phyloP scores from a whole-genome alignment of 1,284 basidiomycete species.

The Farysia itapuensis region DNA sequence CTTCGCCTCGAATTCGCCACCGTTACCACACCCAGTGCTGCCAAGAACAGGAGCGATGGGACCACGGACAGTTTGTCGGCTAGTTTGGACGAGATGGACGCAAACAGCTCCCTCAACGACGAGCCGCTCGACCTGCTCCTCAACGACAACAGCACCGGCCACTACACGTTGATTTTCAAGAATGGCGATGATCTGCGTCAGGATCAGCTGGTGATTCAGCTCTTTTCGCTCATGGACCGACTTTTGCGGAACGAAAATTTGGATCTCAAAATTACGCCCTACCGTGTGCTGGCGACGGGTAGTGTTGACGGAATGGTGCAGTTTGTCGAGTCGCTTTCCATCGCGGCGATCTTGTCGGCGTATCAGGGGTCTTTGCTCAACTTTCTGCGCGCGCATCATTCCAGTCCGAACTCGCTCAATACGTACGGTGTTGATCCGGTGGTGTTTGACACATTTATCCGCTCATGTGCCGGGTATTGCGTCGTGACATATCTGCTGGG shows the following conservation, averaged over 20 bases:
- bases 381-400: conserved; percentile 80
- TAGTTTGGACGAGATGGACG: conserved; percentile 14
- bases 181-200: conserved; percentile 98
- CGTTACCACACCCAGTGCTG: not conserved
- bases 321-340: conserved; percentile 90
- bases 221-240: conserved; percentile 96
- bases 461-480: conserved; percentile 97
- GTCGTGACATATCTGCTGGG: conserved; percentile 96
- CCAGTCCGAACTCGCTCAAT: conserved; percentile 86
- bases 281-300: conserved; percentile 90
- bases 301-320: conserved; percentile 92
- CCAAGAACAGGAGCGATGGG: conserved; percentile 3
- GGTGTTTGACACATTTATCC: conserved; percentile 93
- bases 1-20: conserved; percentile 77
- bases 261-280: conserved; percentile 87
- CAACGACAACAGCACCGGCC: conserved; percentile 4
- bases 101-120: conserved; percentile 5
- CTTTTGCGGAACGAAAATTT: conserved; percentile 91
- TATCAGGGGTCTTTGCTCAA: conserved; percentile 76
- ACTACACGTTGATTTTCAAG: conserved; percentile 93
- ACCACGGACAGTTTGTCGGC: conserved; percentile 20
- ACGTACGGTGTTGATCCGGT: conserved; percentile 87
- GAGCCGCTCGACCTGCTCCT: not conserved
- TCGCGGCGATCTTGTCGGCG: conserved; percentile 82
- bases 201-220: conserved; percentile 93